Conservation (phyloP, 768 basidiomycete species). For the Pleurotus eryngii region DNA sequence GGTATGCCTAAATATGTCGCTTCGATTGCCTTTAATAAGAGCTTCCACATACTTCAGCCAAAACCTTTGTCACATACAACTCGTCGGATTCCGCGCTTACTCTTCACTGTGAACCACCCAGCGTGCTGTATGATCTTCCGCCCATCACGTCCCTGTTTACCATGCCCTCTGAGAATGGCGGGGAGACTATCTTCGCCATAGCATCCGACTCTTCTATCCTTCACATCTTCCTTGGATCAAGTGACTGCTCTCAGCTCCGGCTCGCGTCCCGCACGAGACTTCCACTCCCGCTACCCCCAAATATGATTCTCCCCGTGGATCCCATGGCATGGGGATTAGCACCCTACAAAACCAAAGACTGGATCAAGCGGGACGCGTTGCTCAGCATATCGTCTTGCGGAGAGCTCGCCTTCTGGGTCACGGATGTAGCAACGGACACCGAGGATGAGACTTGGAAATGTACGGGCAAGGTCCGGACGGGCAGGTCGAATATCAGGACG, state of each 20-base stretch:
- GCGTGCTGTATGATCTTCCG: constrained; percentile 41
- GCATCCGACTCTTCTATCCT: constrained; percentile 58
- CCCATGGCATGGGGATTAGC: constrained; percentile 78
- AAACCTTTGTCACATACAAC: constrained; percentile 58
- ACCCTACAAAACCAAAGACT: constrained; percentile 23
- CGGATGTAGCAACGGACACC: constrained; percentile 33
- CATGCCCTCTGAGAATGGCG: constrained; percentile 48
- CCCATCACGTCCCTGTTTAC: constrained; percentile 61
- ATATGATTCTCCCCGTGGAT: constrained; percentile 73
- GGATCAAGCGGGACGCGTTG: constrained; percentile 65
- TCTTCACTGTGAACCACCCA: constrained; percentile 47
- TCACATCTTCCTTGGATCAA: constrained; percentile 41
- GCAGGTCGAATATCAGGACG: constrained; percentile 57
- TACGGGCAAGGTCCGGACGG: constrained; percentile 74
- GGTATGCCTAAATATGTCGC: constrained; percentile 37
- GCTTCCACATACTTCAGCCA: constrained; percentile 33
- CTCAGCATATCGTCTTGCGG: constrained; percentile 76
- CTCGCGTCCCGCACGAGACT: constrained; percentile 49
- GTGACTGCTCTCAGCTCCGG: constrained; percentile 32
- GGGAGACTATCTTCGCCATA: constrained; percentile 64
- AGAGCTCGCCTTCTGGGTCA: constrained; percentile 85
- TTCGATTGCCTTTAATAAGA: neutral
- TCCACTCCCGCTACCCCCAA: constrained; percentile 46
- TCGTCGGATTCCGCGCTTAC: constrained; percentile 43
- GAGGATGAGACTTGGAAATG: constrained; percentile 49